phyloP scores from a whole-genome alignment of 768 basidiomycete species.

The Lentinus brumalis region DNA sequence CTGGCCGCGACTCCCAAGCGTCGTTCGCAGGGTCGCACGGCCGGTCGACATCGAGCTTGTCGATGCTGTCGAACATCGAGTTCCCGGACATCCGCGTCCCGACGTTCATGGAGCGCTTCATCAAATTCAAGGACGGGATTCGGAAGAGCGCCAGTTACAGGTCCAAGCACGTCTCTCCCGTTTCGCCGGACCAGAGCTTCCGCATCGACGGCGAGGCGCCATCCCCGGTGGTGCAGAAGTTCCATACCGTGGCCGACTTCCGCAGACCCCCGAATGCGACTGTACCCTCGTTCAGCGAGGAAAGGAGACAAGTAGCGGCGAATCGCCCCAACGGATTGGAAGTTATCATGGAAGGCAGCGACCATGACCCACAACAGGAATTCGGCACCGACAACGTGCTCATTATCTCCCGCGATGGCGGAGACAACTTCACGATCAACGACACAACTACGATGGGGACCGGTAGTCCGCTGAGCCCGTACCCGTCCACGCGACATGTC shows the following conservation, averaged over 20 bases:
- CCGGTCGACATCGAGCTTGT: slow-evolving; percentile 6
- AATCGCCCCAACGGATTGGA: neutral
- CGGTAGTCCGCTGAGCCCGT: neutral
- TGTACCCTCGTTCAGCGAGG: neutral
- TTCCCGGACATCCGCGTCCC: slow-evolving; percentile 11
- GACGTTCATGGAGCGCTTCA: slow-evolving; percentile 14
- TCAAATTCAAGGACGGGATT: slow-evolving; percentile 10
- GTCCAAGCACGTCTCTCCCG: slow-evolving; percentile 16
- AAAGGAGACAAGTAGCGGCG: neutral
- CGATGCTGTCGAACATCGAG: slow-evolving; percentile 9
- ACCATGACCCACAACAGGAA: neutral
- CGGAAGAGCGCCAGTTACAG: slow-evolving; percentile 14
- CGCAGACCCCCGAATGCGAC: neutral
- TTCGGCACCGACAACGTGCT: slow-evolving; percentile 1
- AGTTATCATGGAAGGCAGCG: too few species aligned
- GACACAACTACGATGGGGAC: slow-evolving; percentile 8
- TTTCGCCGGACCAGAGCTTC: slow-evolving; percentile 12
- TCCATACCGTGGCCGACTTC: neutral
- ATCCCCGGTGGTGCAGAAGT: neutral
- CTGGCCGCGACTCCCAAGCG: neutral
- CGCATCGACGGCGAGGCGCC: slow-evolving; percentile 15
- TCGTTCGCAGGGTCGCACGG: slow-evolving; percentile 8
- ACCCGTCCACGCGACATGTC: neutral
- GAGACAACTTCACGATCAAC: slow-evolving; percentile 8
- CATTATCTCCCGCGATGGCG: slow-evolving; percentile 14